Evolutionary conservation across 23 red algal genomes (phyloP), one percentile per base, ranked within the genome.

Genomic region (Gracilaria domingensis): DNA sequence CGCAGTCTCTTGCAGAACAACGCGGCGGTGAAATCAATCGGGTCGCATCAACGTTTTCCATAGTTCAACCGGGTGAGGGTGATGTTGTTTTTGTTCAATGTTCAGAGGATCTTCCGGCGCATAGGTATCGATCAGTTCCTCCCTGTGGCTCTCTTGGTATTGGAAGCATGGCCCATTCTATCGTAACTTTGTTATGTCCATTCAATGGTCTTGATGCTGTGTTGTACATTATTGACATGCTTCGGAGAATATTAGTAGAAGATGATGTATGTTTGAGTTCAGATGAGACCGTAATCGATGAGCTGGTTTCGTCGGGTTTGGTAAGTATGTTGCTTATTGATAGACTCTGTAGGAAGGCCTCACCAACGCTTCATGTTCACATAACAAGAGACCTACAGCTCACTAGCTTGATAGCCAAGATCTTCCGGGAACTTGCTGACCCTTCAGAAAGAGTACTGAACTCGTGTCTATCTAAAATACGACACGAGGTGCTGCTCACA

Each of bases 121-220:
- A 90, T 61, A 75, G 49, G 34, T 90, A 90, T 58, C 50, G 87
- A 49, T 71, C 73, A 58, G 45, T 12, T 2, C 38, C 81, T 7
- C 37, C 71, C 1, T 18, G 76, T 23, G 87, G 87, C 18, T 80
- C 87, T 35, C 37, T 90, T 49, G 87, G 87, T 80, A 48, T 90
- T 33, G 57, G 54, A 71, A 90, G 74, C 25, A 14, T 39, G 54
- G 71, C 86, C 17, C 57, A 76, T 45, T 67, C 87, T 66, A 30
- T 79, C 23, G 87, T 90, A 67, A 90, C 87, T n/a, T 90, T 74
- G 87, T 23, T 90, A 44, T 77, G 54, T 80, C 65, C 54, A 16
- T 90, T 70, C 18, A 90, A 90, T 38, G 87, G 87, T 8, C 60
- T 90, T 81, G 50, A 81, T 13, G 73, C 87, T 20, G 47, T 79